Conservation (phyloP, 208 protist species). For the Wallacemonas rigidus region DNA sequence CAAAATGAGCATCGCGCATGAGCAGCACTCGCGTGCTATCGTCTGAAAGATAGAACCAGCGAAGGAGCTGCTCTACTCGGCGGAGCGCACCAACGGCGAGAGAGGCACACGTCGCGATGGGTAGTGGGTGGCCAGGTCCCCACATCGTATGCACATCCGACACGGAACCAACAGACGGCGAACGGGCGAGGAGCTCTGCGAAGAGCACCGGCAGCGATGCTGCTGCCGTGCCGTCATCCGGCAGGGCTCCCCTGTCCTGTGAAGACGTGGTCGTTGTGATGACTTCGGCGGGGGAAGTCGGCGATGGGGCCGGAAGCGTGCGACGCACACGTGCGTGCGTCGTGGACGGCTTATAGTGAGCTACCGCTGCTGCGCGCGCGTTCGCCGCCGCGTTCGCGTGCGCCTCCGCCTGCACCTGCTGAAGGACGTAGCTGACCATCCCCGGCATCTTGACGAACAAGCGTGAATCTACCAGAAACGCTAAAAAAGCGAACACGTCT, state of each 20-base stretch:
- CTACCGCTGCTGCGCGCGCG: background rate
- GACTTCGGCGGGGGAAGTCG: too few relatives aligned
- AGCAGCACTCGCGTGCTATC: constrained; percentile 30
- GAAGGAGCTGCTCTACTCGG: constrained; percentile 31
- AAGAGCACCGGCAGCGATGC: too few relatives aligned
- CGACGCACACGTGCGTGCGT: background rate
- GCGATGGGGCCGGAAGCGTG: too few relatives aligned
- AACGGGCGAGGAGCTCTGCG: too few relatives aligned
- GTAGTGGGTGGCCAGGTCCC: too few relatives aligned
- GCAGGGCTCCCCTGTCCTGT: too few relatives aligned
- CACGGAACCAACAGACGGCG: too few relatives aligned
- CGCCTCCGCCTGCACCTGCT: constrained; percentile 13
- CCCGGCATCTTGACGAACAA: constrained; percentile 79
- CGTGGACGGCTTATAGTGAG: background rate
- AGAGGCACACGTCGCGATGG: background rate
- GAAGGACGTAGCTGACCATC: constrained; percentile 35
- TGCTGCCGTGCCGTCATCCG: too few relatives aligned
- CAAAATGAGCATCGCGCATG: background rate
- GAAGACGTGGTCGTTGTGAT: too few relatives aligned
- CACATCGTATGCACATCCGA: too few relatives aligned
- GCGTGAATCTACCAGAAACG: constrained; percentile 60
- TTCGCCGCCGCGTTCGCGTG: background rate
- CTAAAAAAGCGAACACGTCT: constrained; percentile 60
- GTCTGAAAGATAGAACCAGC: constrained; percentile 31
- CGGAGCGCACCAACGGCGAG: constrained; percentile 19